These are phyloP conservation scores for Monosporascus ibericus DNA, from an alignment of 2,329 filamentous ascomycete genomes.

Conservation along the genomic window DNA sequence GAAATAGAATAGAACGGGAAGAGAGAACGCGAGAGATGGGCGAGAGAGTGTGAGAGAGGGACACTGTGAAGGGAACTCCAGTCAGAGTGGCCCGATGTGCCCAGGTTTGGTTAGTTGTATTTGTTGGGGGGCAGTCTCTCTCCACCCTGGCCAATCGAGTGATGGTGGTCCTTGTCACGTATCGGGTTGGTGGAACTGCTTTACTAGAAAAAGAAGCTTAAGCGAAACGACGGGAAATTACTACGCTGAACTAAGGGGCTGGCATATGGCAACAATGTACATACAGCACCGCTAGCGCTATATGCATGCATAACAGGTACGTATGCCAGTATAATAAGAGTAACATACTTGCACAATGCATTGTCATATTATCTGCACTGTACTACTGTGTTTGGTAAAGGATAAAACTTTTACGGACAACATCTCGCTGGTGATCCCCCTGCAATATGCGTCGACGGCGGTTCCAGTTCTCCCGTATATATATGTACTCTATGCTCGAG, in stretches of 20 bases:
- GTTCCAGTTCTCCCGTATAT: too few species aligned
- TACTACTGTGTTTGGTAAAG: too few species aligned
- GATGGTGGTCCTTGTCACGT: background rate
- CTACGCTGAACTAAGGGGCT: slow-evolving; percentile 13
- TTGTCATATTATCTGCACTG: too few species aligned
- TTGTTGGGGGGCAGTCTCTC: background rate
- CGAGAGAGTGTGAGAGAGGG: too few species aligned
- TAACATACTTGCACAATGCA: too few species aligned
- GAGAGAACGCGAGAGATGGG: background rate
- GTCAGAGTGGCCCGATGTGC: too few species aligned
- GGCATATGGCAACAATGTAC: background rate
- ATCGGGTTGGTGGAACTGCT: slow-evolving; percentile 5
- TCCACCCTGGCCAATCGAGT: slow-evolving; percentile 1
- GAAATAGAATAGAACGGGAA: slow-evolving; percentile 1
- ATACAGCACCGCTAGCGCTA: background rate
- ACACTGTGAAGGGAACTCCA: background rate
- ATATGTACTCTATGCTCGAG: too few species aligned
- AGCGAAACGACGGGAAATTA: slow-evolving; percentile 22
- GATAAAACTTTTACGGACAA: too few species aligned
- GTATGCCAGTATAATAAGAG: too few species aligned
- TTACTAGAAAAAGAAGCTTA: slow-evolving; percentile 14
- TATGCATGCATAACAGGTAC: background rate
- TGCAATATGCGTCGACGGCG: too few species aligned
- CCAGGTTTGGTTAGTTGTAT: background rate
- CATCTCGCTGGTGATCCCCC: too few species aligned